Evolutionary conservation across 2,329 filamentous ascomycete genomes (phyloP).

Genomic region (Falciphora oryzae): DNA sequence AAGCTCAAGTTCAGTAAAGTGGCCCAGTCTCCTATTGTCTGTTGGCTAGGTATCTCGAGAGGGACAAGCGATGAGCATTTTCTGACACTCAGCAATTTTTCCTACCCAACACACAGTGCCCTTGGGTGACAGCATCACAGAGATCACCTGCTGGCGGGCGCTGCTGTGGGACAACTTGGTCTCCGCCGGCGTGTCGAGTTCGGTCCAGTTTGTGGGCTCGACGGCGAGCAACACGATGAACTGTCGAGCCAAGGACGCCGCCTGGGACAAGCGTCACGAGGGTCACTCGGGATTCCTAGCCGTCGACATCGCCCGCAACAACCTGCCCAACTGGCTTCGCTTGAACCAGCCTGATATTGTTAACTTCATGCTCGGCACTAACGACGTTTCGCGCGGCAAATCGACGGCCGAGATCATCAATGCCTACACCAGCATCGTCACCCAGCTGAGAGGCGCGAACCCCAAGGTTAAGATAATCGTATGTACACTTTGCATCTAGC

Average conservation of each 20-base stretch:
- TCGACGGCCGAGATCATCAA: slow-evolving; percentile 28
- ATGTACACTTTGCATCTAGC: slow-evolving; percentile 13
- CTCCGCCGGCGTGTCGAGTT: slow-evolving; percentile 25
- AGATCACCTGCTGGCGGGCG: slow-evolving; percentile 39
- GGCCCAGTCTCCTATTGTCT: background rate
- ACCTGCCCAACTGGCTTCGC: slow-evolving; percentile 33
- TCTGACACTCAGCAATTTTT: background rate
- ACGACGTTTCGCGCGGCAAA: slow-evolving; percentile 29
- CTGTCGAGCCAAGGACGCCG: slow-evolving; percentile 26
- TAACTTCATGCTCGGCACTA: slow-evolving; percentile 41
- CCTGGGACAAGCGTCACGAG: slow-evolving; percentile 36
- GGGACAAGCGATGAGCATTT: background rate
- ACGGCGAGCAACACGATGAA: slow-evolving; percentile 31
- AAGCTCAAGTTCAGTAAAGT: slow-evolving; percentile 10
- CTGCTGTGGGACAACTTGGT: slow-evolving; percentile 34
- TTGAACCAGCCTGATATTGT: slow-evolving; percentile 34
- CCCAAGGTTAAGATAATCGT: slow-evolving; percentile 35
- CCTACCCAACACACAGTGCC: slow-evolving; percentile 25
- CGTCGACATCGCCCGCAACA: slow-evolving; percentile 36
- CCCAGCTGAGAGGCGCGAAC: slow-evolving; percentile 30
- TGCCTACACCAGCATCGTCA: slow-evolving; percentile 34
- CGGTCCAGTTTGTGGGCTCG: slow-evolving; percentile 37
- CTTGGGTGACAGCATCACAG: slow-evolving; percentile 39
- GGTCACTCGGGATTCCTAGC: slow-evolving; percentile 38
- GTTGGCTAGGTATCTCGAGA: background rate